A percentile compares a stretch with the other conserved stretches of the same genome.
Evolutionary conservation across 331 rosid genomes (phyloP).

Genomic region (Malus hybrid): DNA sequence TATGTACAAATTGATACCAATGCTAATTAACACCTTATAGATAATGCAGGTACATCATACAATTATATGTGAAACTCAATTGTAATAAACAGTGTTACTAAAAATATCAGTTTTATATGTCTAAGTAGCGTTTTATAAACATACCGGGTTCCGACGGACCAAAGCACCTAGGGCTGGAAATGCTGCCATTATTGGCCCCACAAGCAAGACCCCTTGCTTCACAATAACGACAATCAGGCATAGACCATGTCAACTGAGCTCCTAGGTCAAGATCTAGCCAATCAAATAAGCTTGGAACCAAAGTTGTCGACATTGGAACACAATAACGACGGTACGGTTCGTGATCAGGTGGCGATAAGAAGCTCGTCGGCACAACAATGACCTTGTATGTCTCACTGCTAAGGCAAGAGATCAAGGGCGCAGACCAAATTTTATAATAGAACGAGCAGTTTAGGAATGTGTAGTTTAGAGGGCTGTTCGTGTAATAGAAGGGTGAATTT

Average conservation of each 20-base stretch:
- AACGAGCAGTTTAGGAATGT: conserved; percentile 37
- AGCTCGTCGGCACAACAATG: neutral
- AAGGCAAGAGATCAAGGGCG: conserved; percentile 19
- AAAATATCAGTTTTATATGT: no score
- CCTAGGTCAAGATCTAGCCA: neutral
- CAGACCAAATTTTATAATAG: neutral
- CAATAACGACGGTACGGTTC: neutral
- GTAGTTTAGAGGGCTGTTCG: neutral
- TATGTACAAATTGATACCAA: no score
- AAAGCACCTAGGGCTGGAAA: neutral
- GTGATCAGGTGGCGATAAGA: neutral
- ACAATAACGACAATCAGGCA: conserved; percentile 30
- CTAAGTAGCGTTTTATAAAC: neutral
- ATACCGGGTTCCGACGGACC: no score
- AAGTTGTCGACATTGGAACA: conserved; percentile 13
- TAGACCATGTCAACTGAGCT: conserved; percentile 31
- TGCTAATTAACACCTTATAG: no score
- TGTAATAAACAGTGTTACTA: no score
- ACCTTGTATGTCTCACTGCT: conserved; percentile 11
- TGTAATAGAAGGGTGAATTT: neutral
- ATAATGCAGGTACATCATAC: no score
- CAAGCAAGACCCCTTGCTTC: neutral
- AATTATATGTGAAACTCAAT: no score
- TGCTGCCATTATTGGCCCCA: neutral
- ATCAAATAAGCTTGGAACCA: conserved; percentile 19